Base-by-base conservation (phyloP, 2,329 filamentous ascomycete genomes). In the Teratosphaeria destructans region DNA sequence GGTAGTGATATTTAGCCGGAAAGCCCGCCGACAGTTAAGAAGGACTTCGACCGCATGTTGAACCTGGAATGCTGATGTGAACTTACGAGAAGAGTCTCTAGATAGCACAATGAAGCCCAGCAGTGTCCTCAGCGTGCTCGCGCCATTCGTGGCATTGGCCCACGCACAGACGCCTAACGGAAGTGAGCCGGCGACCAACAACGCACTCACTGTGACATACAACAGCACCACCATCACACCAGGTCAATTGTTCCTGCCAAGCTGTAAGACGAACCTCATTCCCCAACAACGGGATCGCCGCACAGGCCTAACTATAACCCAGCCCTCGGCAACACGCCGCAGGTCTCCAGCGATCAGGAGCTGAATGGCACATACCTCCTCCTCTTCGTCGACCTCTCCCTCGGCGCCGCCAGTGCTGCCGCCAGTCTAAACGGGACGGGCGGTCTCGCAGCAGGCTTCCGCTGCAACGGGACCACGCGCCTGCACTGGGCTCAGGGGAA, bases 401-500 rank as follows among this genome's bases (percentile, higher is more conserved):
- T 49, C 16, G 19, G n/a, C 16, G 43, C 43, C 16, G 16, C 43
- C 16, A 49, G 4, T 26, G 43, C 43, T 5, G 43, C 43, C 43
- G 43, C 43, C 43, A 23, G 7, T 4, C 43, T 49, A n/a, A 49
- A 49, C n/a, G 43, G 43, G 8, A 49, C 43, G 8, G 43, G 43
- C 16, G 43, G 43, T n/a, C 43, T 49, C 16, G 43, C 43, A 5
- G n/a, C n/a, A 16, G 43, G 43, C 16, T 11, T 49, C 19, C 43
- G 43, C 43, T 49, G 43, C 43, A 49, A 49, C 19, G 43, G 43
- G 16, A 23, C 43, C 19, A 71, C 69, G 1, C 64, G 68, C 5
- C 64, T 71, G 5, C 69, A 71, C 61, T 71, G 67, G 68, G 64
- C 65, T 52, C 68, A 70, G 57, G 63, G 65, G 10, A 62, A 66